Evolutionary conservation across 2,329 filamentous ascomycete genomes (phyloP), one percentile per base, ranked within the genome.

Genomic region (Akanthomyces uredinophilus): DNA sequence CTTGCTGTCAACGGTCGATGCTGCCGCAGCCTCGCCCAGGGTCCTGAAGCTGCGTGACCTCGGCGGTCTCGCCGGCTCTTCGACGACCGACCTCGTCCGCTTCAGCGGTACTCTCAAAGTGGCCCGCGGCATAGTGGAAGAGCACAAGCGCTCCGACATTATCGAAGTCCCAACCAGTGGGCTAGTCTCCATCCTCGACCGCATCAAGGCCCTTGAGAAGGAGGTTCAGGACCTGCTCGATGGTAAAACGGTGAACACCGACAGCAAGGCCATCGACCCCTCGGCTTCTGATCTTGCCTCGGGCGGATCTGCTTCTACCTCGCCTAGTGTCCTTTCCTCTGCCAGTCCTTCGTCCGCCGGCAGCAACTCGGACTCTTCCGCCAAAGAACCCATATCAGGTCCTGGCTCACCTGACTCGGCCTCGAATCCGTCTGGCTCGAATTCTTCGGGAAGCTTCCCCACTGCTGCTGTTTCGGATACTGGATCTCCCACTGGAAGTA

Each of bases 211-310:
- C 2, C 65, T 74, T 1, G 66, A 72, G 59, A 61, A 67, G 20
- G 68, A 74, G 63, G 70, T 74, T 18, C 60, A 64, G 24, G 64
- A 46, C 20, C 65, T 73, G 66, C 52, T 75, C 37, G 53, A 61
- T 32, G 53, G 63, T 24, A 55, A 64, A 53, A 49, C 56, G 13
- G 57, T 60, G 18, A 44, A 35, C 47, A 37, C 35, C 7, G 29
- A 27, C 57, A 46, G 27, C 37, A 53, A 60, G 8, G 39, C n/a
- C 1, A 46, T 60, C 22, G 47, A 60, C 2, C 4, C 57, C 11
- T 13, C 41, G n/a, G 20, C 10, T 13, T 16, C 57, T 5, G 24
- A 37, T 6, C 35, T 47, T 43, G n/a, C 46, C 5, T 22, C 57
- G 11, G 11, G 13, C 5, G 37, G 47, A 22, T 32, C 57, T 16